phyloP scores from a whole-genome alignment of 164 flowering plant species.

The Vitis cinerea region DNA sequence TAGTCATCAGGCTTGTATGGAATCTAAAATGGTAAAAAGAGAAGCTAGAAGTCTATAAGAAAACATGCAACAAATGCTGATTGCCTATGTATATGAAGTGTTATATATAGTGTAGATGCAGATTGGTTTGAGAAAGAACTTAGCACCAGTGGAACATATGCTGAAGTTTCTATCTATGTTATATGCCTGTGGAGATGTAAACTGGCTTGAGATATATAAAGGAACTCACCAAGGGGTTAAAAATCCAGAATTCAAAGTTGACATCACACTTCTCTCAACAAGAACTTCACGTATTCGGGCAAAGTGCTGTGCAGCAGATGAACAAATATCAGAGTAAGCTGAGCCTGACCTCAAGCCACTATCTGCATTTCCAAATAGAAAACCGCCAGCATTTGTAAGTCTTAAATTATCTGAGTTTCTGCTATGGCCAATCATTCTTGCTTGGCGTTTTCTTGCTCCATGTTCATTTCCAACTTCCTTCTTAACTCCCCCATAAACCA shows the following conservation, averaged over 20 bases:
- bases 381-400: constrained; percentile 46
- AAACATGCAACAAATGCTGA: neutral
- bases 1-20: no score
- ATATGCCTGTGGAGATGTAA: neutral
- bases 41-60: no score
- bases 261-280: constrained; percentile 80
- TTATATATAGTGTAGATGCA: no score
- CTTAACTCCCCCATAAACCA: constrained; percentile 40
- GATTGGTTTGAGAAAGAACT: no score
- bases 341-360: constrained; percentile 58
- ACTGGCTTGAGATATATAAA: neutral
- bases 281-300: constrained; percentile 92
- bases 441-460: constrained; percentile 65
- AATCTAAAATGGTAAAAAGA: no score
- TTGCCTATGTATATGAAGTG: neutral
- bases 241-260: constrained; percentile 87
- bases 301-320: constrained; percentile 89
- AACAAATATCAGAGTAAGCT: constrained; percentile 77
- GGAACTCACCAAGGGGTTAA: constrained; percentile 83
- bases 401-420: constrained; percentile 43
- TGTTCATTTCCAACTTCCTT: constrained; percentile 70
- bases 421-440: constrained; percentile 43
- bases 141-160: neutral
- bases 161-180: neutral
- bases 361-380: constrained; percentile 52